Conservation (phyloP, 2,329 filamentous ascomycete species). For the Colletotrichum falcatum region DNA sequence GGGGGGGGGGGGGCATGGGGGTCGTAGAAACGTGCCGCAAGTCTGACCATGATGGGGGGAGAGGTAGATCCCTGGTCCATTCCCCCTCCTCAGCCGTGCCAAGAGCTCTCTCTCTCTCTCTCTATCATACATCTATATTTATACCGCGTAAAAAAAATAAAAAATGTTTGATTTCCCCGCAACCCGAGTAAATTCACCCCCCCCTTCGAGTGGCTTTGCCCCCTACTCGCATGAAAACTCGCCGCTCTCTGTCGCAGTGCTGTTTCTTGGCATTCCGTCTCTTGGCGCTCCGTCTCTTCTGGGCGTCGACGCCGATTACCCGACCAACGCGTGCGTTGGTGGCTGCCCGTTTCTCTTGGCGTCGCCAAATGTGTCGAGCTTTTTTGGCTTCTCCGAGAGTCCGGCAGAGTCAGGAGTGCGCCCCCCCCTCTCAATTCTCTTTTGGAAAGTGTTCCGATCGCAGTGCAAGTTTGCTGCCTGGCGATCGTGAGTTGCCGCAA, state of each 20-base stretch:
- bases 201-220: not conserved
- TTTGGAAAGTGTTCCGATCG: constrained; percentile 13
- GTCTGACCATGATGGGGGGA: constrained; percentile 6
- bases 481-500: constrained; percentile 19
- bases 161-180: constrained; percentile 31
- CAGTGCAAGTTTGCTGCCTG: constrained; percentile 17
- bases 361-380: not conserved
- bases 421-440: not conserved
- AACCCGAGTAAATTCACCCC: constrained; percentile 18
- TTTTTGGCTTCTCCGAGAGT: constrained; percentile 1
- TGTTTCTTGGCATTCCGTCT: constrained; percentile 24
- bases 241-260: constrained; percentile 14
- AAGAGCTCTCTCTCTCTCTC: no score
- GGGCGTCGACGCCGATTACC: constrained; percentile 12
- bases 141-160: not conserved
- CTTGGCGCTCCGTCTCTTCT: no score
- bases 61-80: not conserved
- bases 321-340: not conserved
- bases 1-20: no score
- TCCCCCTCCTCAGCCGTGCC: constrained; percentile 10
- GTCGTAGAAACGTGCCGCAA: constrained; percentile 20
- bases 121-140: constrained; percentile 34
- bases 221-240: constrained; percentile 12
- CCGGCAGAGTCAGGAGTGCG: not conserved
- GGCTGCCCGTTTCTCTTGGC: constrained; percentile 15